These are phyloP conservation scores for Phytopythium oedochilum DNA, from an alignment of 352 stramenopile genomes.

Conservation along the genomic window DNA sequence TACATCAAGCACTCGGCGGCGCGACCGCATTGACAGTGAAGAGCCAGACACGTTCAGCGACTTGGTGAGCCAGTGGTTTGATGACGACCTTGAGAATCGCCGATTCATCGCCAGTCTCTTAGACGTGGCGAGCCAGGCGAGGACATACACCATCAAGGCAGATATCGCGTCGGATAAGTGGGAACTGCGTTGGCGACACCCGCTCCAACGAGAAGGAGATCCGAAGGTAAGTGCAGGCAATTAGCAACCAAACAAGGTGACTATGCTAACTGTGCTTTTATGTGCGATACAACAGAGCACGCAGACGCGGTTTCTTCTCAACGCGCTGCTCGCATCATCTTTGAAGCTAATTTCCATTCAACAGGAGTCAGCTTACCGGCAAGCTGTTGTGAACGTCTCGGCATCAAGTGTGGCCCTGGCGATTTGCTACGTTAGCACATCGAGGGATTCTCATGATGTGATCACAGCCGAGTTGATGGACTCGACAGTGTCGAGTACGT, in stretches of 20 bases:
- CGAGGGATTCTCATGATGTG: conserved; percentile 47
- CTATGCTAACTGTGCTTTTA: conserved; percentile 6
- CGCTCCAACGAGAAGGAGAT: conserved; percentile 51
- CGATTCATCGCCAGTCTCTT: conserved; percentile 36
- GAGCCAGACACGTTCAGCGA: conserved; percentile 63
- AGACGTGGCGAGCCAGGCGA: conserved; percentile 27
- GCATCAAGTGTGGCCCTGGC: conserved; percentile 31
- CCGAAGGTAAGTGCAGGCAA: conserved; percentile 30
- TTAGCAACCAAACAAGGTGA: neutral
- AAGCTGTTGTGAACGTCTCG: conserved; percentile 23
- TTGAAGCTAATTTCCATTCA: conserved; percentile 45
- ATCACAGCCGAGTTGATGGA: conserved; percentile 50
- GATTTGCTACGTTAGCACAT: conserved; percentile 32
- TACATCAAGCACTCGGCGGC: conserved; percentile 2
- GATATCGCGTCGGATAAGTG: conserved; percentile 56
- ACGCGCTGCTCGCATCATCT: conserved; percentile 64
- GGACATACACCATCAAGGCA: conserved; percentile 26
- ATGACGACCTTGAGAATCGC: conserved; percentile 50
- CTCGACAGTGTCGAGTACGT: conserved; percentile 22
- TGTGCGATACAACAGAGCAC: conserved; percentile 28
- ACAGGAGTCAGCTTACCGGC: conserved; percentile 35
- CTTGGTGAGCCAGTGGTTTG: conserved; percentile 68
- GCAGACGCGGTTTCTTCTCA: conserved; percentile 61
- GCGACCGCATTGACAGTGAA: conserved; percentile 13
- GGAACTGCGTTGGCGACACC: conserved; percentile 72